Conservation (phyloP, 768 basidiomycete genomes). For the Russula abietina region DNA sequence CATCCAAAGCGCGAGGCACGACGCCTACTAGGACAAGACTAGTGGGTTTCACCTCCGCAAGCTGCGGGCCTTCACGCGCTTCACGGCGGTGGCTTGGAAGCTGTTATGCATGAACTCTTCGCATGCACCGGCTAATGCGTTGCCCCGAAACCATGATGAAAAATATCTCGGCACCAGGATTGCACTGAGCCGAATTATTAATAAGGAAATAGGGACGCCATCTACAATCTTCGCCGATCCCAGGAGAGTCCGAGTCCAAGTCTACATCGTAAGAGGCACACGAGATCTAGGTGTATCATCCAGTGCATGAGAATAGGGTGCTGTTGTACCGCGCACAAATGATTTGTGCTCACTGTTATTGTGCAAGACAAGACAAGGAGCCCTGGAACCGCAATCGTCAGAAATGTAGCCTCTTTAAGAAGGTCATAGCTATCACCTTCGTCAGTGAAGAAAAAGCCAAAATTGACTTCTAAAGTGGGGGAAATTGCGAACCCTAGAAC, state of each 20-base stretch:
- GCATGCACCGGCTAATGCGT: too few relatives aligned
- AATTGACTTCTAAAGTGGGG: background rate
- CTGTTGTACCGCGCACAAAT: too few relatives aligned
- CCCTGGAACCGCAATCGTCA: too few relatives aligned
- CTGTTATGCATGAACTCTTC: background rate
- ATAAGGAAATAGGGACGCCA: background rate
- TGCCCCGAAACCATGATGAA: background rate
- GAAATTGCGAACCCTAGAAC: background rate
- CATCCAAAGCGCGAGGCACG: background rate
- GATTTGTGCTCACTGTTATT: too few relatives aligned
- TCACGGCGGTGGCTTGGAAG: background rate
- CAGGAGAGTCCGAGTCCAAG: background rate
- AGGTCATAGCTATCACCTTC: too few relatives aligned
- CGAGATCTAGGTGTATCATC: background rate
- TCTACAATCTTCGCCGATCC: background rate
- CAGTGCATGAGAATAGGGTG: too few relatives aligned
- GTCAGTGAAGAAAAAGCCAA: too few relatives aligned
- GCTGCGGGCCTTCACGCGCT: background rate
- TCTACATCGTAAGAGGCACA: background rate
- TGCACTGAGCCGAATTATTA: background rate
- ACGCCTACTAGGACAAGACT: background rate
- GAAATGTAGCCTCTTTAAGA: too few relatives aligned
- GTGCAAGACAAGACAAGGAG: too few relatives aligned
- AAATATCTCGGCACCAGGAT: background rate
- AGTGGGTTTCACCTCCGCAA: background rate